A percentile compares a stretch with the other conserved stretches of the same genome.
Evolutionary conservation across 2,329 filamentous ascomycete genomes (phyloP).

Genomic region (Fusarium sp.): DNA sequence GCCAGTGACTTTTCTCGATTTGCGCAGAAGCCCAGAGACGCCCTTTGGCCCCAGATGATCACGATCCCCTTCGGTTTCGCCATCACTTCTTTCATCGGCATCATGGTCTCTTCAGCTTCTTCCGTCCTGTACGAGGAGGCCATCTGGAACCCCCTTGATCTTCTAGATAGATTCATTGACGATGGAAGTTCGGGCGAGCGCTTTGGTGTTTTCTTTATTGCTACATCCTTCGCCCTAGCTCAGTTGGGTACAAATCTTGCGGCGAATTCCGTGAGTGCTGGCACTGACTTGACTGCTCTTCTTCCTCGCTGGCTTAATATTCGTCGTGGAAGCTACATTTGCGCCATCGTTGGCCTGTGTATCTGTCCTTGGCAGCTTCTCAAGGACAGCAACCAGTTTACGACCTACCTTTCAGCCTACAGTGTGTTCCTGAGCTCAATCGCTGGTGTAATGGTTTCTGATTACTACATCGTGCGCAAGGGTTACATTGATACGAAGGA

Average conservation of each 20-base stretch:
- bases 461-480: conserved; percentile 87
- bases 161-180: conserved; percentile 73
- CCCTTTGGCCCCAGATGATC: conserved; percentile 81
- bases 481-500: conserved; percentile 83
- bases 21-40: conserved; percentile 77
- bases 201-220: conserved; percentile 80
- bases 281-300: conserved; percentile 83
- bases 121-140: conserved; percentile 71
- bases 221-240: conserved; percentile 76
- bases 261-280: conserved; percentile 71
- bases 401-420: conserved; percentile 90
- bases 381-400: conserved; percentile 80
- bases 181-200: conserved; percentile 74
- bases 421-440: conserved; percentile 94
- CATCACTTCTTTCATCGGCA: conserved; percentile 85
- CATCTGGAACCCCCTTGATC: conserved; percentile 77
- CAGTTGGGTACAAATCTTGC: conserved; percentile 89
- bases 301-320: conserved; percentile 85
- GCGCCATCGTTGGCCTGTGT: conserved; percentile 78
- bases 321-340: conserved; percentile 86
- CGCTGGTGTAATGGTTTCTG: conserved; percentile 86
- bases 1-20: conserved; percentile 89
- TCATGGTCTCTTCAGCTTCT: conserved; percentile 79
- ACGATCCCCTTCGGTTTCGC: conserved; percentile 78
- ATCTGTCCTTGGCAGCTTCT: conserved; percentile 91